phyloP scores from a whole-genome alignment of 1,284 basidiomycete species.

The Tranzscheliella williamsii region DNA sequence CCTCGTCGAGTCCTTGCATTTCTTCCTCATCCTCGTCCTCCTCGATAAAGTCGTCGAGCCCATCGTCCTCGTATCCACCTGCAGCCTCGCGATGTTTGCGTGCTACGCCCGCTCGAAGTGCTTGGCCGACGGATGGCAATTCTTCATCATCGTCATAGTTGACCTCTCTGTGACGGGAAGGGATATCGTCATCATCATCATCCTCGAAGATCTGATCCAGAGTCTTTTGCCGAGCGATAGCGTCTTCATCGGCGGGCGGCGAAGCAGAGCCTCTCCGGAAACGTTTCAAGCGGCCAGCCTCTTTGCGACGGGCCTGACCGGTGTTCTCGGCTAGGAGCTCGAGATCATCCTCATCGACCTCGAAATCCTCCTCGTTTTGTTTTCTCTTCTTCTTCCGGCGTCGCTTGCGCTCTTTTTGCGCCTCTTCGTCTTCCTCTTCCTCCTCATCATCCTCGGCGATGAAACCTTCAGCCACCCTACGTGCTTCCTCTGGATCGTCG shows the following conservation, averaged over 20 bases:
- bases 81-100: conserved; percentile 29
- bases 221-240: conserved; percentile 65
- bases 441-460: conserved; percentile 60
- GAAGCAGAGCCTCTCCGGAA: conserved; percentile 65
- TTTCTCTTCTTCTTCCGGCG: conserved; percentile 46
- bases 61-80: conserved; percentile 60
- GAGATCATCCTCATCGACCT: conserved; percentile 92
- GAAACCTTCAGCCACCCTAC: conserved; percentile 57
- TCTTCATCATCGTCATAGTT: conserved; percentile 64
- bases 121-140: conserved; percentile 50
- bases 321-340: conserved; percentile 94
- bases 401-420: conserved; percentile 68
- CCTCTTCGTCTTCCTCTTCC: conserved; percentile 64
- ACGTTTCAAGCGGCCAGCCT: conserved; percentile 50
- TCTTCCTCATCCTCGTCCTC: conserved; percentile 67
- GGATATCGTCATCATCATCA: conserved; percentile 73
- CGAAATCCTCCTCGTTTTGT: conserved; percentile 66
- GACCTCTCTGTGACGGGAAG: conserved; percentile 58
- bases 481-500: conserved; percentile 58
- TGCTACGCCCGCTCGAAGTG: conserved; percentile 34
- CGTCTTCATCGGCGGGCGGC: conserved; percentile 64
- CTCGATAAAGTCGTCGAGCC: conserved; percentile 75
- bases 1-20: conserved; percentile 52
- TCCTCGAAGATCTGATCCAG: conserved; percentile 76
- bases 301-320: conserved; percentile 65